Percentiles rank a stretch among this genome's conserved stretches.
Conservation (phyloP, 257 asterid species). For the Lycium ferocissimum region DNA sequence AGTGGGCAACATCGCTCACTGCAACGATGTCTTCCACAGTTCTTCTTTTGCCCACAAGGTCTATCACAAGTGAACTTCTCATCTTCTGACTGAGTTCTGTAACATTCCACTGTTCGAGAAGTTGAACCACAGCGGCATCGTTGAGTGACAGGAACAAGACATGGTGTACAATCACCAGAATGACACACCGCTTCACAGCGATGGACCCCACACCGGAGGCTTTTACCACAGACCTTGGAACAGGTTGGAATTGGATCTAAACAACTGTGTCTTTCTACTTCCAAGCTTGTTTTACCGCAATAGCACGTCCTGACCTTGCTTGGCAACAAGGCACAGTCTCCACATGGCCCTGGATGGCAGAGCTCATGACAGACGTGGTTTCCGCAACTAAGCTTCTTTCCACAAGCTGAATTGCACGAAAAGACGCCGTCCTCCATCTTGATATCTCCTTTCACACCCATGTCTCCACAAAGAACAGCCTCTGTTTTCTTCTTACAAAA, state of each 20-base stretch:
- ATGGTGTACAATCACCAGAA: slow-evolving; percentile 80
- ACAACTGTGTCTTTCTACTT: slow-evolving; percentile 69
- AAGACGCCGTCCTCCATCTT: slow-evolving; percentile 75
- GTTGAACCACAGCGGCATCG: slow-evolving; percentile 91
- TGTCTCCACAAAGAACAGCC: slow-evolving; percentile 76
- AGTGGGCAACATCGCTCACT: slow-evolving; percentile 93
- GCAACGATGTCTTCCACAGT: slow-evolving; percentile 96
- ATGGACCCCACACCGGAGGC: slow-evolving; percentile 79
- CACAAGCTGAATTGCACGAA: slow-evolving; percentile 75
- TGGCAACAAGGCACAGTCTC: slow-evolving; percentile 82
- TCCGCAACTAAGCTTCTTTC: slow-evolving; percentile 68
- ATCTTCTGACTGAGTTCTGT: slow-evolving; percentile 54
- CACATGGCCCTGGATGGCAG: slow-evolving; percentile 97
- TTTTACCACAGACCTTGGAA: slow-evolving; percentile 69
- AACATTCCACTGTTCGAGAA: slow-evolving; percentile 86
- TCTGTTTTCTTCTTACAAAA: slow-evolving; percentile 84
- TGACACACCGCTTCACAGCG: slow-evolving; percentile 74
- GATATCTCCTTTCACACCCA: slow-evolving; percentile 80
- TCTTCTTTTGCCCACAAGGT: slow-evolving; percentile 89
- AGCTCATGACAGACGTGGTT: slow-evolving; percentile 74
- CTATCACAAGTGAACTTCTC: slow-evolving; percentile 77
- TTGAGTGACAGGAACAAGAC: slow-evolving; percentile 73
- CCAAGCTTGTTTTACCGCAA: slow-evolving; percentile 82
- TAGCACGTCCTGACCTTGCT: slow-evolving; percentile 71
- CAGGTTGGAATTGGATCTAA: slow-evolving; percentile 93